phyloP scores from a whole-genome alignment of 208 protist genomes.

The Trypanosomatidae sp. region DNA sequence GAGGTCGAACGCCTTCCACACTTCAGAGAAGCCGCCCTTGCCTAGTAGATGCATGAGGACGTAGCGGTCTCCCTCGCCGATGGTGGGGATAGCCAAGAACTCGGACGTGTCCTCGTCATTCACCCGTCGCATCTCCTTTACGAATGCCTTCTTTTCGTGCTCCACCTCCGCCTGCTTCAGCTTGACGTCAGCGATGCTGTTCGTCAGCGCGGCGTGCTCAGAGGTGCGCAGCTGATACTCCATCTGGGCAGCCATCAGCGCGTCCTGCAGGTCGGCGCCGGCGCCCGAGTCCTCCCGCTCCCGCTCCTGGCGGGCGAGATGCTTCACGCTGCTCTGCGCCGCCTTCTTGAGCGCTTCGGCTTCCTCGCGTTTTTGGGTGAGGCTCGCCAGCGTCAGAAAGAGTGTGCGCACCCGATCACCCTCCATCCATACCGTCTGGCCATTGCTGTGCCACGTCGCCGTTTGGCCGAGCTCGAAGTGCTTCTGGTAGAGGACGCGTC shows the following conservation, averaged over 20 bases:
- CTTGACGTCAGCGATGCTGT: conserved; percentile 34
- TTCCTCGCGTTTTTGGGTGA: conserved; percentile 19
- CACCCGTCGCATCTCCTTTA: conserved; percentile 81
- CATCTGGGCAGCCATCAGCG: conserved; percentile 55
- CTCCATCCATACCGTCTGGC: conserved; percentile 74
- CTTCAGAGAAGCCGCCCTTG: conserved; percentile 96
- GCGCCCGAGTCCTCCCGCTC: conserved; percentile 49
- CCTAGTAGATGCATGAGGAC: conserved; percentile 92
- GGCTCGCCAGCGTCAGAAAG: conserved; percentile 43
- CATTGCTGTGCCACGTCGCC: conserved; percentile 45
- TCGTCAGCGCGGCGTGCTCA: conserved; percentile 53
- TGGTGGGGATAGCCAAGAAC: conserved; percentile 43
- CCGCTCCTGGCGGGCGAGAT: conserved; percentile 51
- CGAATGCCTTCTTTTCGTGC: conserved; percentile 73
- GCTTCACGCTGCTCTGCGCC: conserved; percentile 48
- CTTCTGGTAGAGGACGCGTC: conserved; percentile 50
- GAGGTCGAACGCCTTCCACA: conserved; percentile 95
- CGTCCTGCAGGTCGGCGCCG: conserved; percentile 32
- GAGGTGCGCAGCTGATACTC: conserved; percentile 48
- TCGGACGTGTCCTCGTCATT: conserved; percentile 78
- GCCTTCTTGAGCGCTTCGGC: conserved; percentile 55
- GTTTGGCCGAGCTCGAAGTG: conserved; percentile 86
- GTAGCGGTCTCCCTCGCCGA: conserved; percentile 73
- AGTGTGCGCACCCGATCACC: conserved; percentile 52
- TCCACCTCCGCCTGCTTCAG: conserved; percentile 50